These are phyloP conservation scores for Pseudomonodictys pantanalensis DNA, from an alignment of 495 filamentous ascomycete species.

Conservation along the genomic window DNA sequence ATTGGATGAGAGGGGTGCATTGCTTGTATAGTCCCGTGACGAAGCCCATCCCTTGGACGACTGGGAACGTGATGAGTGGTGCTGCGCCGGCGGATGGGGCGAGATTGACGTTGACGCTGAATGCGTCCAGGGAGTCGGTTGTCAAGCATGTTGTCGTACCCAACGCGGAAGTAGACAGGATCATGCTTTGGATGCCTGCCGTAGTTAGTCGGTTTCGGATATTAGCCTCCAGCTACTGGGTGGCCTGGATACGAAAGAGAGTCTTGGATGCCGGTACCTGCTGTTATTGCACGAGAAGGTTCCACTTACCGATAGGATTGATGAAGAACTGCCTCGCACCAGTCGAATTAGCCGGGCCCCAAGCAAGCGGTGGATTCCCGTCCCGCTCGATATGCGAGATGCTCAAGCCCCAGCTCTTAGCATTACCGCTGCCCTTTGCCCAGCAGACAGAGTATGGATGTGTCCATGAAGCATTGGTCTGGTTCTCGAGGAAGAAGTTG, in stretches of 20 bases:
- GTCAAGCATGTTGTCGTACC: constrained; percentile 56
- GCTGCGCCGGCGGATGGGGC: constrained; percentile 49
- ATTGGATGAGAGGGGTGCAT: constrained; percentile 67
- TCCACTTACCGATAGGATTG: constrained; percentile 15
- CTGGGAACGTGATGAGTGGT: constrained; percentile 67
- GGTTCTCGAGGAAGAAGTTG: constrained; percentile 77
- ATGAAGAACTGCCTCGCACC: too few species aligned
- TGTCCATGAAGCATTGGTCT: constrained; percentile 68
- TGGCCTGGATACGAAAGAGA: neutral
- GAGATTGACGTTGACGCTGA: constrained; percentile 72
- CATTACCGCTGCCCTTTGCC: constrained; percentile 63
- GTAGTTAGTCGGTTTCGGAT: constrained; percentile 78
- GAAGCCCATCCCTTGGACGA: constrained; percentile 88
- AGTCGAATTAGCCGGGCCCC: neutral
- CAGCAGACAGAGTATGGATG: constrained; percentile 83
- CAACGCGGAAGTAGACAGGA: constrained; percentile 75
- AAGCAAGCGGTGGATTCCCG: neutral
- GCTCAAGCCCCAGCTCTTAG: constrained; percentile 69
- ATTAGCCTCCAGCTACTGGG: neutral
- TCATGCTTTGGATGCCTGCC: constrained; percentile 72
- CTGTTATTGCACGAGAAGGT: neutral
- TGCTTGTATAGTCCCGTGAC: constrained; percentile 73
- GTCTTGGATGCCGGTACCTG: neutral
- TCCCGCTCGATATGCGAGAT: constrained; percentile 56
- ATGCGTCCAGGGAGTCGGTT: constrained; percentile 60